Evolutionary conservation across 164 flowering plant genomes (phyloP), one percentile per base, ranked within the genome.

Genomic region (Annona cherimola): DNA sequence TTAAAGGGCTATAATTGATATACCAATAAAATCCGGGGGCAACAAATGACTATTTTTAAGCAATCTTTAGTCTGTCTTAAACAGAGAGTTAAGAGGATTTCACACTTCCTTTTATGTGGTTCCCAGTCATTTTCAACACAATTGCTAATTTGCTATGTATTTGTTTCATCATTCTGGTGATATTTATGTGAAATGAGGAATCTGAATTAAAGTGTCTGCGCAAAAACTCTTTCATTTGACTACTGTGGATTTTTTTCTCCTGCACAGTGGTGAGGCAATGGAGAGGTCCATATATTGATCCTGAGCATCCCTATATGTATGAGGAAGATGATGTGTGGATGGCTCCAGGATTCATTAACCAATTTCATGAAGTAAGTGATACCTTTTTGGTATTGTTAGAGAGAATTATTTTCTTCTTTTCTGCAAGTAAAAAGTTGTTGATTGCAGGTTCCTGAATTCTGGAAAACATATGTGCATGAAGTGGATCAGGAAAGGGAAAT

Each of bases 321-420:
- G 98, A 92, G 73, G 97, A 82, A 70, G 98, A 92, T 39, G 96
- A 94, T 77, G 90, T 83, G 68, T 94, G 98, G 98, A 91, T 90
- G 97, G 98, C 97, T 44, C 98, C 98, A 8, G 98, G 98, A 67
- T 94, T 94, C 79, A 86, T 92, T 69, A 88, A 94, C 80, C 97
- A 94, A 76, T 94, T 94, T 76, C 86, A 87, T 74, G 97, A 92
- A 70, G 98, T 89, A 80, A 77, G 81, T 42, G 50, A 43, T 35
- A 43, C 19, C n/a, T 4, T 69, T 35, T 63, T n/a, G 11, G 1
- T 61, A 8, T 45, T 70, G 18, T 61, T 14, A 60, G 35, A 19
- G 4, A 11, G 3, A 44, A 7, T 54, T 43, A 66, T n/a, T 42
- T 5, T 66, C 42, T 16, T 3, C 41, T 64, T 43, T 35, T 1